Base-by-base conservation (phyloP, 2,329 filamentous ascomycete species). In the Ophiocordyceps sinensis region DNA sequence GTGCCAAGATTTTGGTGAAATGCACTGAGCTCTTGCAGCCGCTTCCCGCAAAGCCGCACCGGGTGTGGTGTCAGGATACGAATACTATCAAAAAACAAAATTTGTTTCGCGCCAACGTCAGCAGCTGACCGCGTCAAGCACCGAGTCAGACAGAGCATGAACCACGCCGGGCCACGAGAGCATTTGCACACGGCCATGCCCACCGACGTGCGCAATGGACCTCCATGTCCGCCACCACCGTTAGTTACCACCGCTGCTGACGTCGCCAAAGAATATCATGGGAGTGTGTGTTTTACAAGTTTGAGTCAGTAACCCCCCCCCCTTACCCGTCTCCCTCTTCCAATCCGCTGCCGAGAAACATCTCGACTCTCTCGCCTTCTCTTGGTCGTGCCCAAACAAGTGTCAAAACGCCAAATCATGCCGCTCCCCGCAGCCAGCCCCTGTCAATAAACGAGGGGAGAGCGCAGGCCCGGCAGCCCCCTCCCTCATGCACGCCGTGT, bases 321-420 rank as follows among this genome's bases (percentile, higher is more conserved):
- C 36, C 21, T 12, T 2, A 8, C 37, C 6, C 37, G 4, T 19
- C 26, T 28, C 28, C 37, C 21, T 38, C 28, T 17, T 23, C 37
- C 19, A 37, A 37, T 13, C n/a, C 14, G 31, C 14, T 13, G 12
- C n/a, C 31, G 14, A n/a, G 31, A 34, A 26, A 26, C 9, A 26
- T 3, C 5, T 26, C 23, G 9, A 19, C 19, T 26, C 23, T 26
- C 32, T 35, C 32, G 15, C 32, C 19, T 15, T 14, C 32, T 35
- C 9, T 15, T 5, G n/a, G 10, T 35, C 32, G 35, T 41, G 39
- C 34, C 39, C 28, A 32, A 12, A 36, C 15, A 23, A 41, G 36
- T 15, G 26, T 36, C 35, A 41, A 38, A 47, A 47, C 38, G 43
- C 41, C 45, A 39, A 38, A 43, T 37, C 28, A 37, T 46, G 29